Percentiles rank a stretch among this genome's conserved stretches.
Evolutionary conservation across 164 flowering plant genomes (phyloP).

Genomic region (Tinospora cordifolia): DNA sequence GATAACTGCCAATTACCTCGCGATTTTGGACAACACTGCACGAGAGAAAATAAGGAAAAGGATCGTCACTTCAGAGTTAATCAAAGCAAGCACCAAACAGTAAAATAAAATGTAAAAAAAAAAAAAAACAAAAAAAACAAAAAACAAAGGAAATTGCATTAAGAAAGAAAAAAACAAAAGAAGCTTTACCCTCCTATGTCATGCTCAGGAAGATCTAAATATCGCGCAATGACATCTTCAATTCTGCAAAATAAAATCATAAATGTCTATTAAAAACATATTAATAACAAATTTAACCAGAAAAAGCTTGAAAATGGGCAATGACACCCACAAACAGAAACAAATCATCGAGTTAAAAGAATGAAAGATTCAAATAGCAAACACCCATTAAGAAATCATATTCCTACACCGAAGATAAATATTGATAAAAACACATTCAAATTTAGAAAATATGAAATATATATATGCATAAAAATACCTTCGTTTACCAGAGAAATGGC

Average conservation of each 20-base stretch:
- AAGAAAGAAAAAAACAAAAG: neutral
- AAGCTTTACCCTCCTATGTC: constrained; percentile 49
- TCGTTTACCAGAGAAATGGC: constrained; percentile 50
- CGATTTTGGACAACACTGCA: constrained; percentile 38
- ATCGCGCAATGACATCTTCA: constrained; percentile 52
- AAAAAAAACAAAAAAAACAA: neutral
- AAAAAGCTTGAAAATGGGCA: neutral
- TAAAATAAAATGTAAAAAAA: neutral
- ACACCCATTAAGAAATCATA: neutral
- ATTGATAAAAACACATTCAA: too few relatives aligned
- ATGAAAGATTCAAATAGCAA: neutral
- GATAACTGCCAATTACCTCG: constrained; percentile 29
- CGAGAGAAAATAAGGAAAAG: constrained; percentile 1
- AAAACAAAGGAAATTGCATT: neutral
- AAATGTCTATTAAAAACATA: neutral
- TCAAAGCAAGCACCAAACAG: too few relatives aligned
- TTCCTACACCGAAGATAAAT: too few relatives aligned
- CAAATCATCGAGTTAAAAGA: neutral
- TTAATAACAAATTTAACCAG: neutral
- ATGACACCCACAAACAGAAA: too few relatives aligned
- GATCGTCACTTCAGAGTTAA: too few relatives aligned
- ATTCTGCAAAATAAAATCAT: constrained; percentile 23
- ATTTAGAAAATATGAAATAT: too few relatives aligned
- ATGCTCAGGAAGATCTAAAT: constrained; percentile 38
- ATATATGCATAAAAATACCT: constrained; percentile 18